Evolutionary conservation across 1,139 yeast genomes (phyloP), one percentile per base, ranked within the genome.

Genomic region (Diutina pseudorugosa): DNA sequence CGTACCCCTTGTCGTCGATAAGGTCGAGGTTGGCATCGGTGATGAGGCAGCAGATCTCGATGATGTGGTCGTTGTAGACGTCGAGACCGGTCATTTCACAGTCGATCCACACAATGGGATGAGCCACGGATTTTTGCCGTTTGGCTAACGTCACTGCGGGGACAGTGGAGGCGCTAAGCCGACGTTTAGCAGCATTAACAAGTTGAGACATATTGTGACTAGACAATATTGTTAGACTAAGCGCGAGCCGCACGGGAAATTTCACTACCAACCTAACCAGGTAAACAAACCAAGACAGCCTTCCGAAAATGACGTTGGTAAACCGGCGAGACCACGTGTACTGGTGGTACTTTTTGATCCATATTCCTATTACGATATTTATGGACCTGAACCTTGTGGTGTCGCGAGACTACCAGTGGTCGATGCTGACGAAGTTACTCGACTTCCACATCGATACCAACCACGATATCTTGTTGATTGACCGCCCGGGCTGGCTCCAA

Each of bases 21-120:
- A 86, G 60, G 53, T 85, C 78, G 57, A 93, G 72, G 55, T 87
- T 68, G 8, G 86, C 89, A 62, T 93, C 96, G 1, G 99, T 93
- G 51, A 94, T 73, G 42, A 91, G 70, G 64, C 97, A 90, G 64
- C 98, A 90, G 36, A 94, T 82, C 66, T 94, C 98, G 57, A 94
- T 87, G 59, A 94, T 91, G 54, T 77, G 80, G 54, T 69, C 71
- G 61, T 89, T 95, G 54, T 71, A 65, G 23, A 83, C 82, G 60
- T 93, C 85, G 51, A 94, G 71, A 0, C 99, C 99, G 0, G 99
- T 94, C 98, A 94, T 94, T 59, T 71, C 77, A 59, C 77, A 73
- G 67, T 90, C 97, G 27, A 90, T 76, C 97, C 97, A 90, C 3
- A 90, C 94, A 20, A 87, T 66, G 5, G 82, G 76, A 52, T 65